These are phyloP conservation scores for Chlamydomonas asymmetrica DNA, from an alignment of 139 green algal genomes.

Conservation along the genomic window DNA sequence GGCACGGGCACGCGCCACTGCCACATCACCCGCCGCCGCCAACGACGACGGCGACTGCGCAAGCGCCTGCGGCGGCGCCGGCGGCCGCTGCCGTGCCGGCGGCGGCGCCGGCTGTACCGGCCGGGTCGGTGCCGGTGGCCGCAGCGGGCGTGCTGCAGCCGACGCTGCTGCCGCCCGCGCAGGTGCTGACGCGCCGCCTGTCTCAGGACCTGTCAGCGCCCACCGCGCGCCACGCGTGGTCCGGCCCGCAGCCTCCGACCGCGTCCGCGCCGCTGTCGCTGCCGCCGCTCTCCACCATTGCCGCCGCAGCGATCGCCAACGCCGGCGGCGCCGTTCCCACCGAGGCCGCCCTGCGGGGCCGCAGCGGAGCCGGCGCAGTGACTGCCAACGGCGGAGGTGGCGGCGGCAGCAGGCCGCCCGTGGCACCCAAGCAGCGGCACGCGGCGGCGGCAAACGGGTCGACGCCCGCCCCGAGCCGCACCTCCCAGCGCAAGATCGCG, in stretches of 20 bases:
- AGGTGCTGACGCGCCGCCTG: background rate
- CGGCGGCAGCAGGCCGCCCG: no score
- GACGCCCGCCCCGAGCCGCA: no score
- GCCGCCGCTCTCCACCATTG: slow-evolving; percentile 1
- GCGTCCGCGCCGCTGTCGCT: background rate
- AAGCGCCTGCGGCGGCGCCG: background rate
- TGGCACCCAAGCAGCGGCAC: no score
- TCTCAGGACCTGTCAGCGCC: no score
- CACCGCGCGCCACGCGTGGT: background rate
- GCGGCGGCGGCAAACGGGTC: no score
- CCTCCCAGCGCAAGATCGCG: no score
- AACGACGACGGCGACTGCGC: background rate
- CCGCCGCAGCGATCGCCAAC: background rate
- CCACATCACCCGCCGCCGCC: background rate
- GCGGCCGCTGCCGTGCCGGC: no score
- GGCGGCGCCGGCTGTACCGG: background rate
- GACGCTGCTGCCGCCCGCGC: background rate
- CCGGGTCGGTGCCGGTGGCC: background rate
- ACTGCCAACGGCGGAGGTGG: no score
- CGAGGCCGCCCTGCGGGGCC: background rate
- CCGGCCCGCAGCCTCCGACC: background rate
- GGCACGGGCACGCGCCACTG: background rate
- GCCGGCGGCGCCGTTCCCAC: background rate
- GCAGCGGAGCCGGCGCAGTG: no score
- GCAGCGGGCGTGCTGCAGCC: background rate